A percentile compares a stretch with the other conserved stretches of the same genome.
phyloP scores from a whole-genome alignment of 805 yeast genomes.

The Teunomyces barrocoloradensis region DNA sequence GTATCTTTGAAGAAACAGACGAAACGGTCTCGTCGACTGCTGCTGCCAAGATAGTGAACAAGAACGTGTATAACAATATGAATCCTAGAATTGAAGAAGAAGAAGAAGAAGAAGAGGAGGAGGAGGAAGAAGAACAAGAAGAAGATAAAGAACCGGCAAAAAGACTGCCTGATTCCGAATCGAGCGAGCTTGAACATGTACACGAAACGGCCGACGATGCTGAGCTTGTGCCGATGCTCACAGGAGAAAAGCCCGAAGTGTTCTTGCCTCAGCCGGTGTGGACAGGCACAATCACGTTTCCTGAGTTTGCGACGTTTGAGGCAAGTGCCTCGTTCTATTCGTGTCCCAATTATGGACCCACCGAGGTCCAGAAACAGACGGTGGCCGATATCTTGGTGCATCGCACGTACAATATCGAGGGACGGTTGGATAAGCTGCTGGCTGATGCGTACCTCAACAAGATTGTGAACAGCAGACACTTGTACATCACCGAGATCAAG shows the following conservation, averaged over 20 bases:
- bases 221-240: conserved; percentile 2
- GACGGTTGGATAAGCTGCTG: conserved; percentile 52
- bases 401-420: conserved; percentile 49
- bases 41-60: neutral
- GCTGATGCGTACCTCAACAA: conserved; percentile 59
- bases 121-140: conserved; percentile 4
- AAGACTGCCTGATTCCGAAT: conserved; percentile 7
- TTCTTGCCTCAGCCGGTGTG: conserved; percentile 29
- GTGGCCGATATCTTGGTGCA: conserved; percentile 28
- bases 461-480: conserved; percentile 47
- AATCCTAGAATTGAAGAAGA: conserved; percentile 24
- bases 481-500: conserved; percentile 48
- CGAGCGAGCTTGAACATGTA: conserved; percentile 8
- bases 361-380: conserved; percentile 22
- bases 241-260: conserved; percentile 2
- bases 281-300: conserved; percentile 49
- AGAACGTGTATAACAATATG: conserved; percentile 13
- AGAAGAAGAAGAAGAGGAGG: conserved; percentile 20
- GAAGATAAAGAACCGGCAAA: conserved; percentile 6
- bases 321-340: conserved; percentile 38
- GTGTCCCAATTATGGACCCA: conserved; percentile 20
- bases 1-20: conserved; percentile 24
- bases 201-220: conserved; percentile 5
- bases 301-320: conserved; percentile 46
- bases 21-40: neutral